These are phyloP conservation scores for Canavalia gladiata DNA, from an alignment of 306 rosid species.

Conservation along the genomic window DNA sequence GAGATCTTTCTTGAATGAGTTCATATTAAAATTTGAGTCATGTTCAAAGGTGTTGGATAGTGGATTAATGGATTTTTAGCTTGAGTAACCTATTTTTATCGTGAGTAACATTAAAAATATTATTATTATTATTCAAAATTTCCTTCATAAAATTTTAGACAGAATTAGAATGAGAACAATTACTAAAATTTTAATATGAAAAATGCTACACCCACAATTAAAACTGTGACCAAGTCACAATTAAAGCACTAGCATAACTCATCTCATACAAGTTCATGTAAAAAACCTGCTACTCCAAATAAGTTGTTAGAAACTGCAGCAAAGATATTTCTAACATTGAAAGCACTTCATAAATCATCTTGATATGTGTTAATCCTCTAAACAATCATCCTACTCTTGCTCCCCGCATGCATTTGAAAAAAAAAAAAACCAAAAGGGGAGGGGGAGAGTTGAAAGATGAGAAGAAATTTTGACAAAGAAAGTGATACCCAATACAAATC, in stretches of 20 bases:
- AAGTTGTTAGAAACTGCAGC: neutral
- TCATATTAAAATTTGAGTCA: too few species aligned
- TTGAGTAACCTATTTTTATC: too few species aligned
- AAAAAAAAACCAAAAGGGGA: neutral
- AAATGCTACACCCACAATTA: too few species aligned
- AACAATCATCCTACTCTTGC: slow-evolving; percentile 44
- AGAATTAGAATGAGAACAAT: too few species aligned
- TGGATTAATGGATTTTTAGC: too few species aligned
- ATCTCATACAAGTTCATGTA: neutral
- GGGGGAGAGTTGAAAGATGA: slow-evolving; percentile 15
- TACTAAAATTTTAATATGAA: too few species aligned
- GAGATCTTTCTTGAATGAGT: too few species aligned
- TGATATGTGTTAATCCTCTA: slow-evolving; percentile 39
- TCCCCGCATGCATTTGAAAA: slow-evolving; percentile 24
- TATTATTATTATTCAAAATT: too few species aligned
- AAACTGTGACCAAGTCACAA: too few species aligned
- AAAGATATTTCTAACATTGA: neutral
- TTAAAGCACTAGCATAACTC: neutral
- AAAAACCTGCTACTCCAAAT: neutral
- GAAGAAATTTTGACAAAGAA: slow-evolving; percentile 46
- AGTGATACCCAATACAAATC: slow-evolving; percentile 22
- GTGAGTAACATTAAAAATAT: too few species aligned
- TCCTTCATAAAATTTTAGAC: too few species aligned
- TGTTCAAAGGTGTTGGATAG: too few species aligned
- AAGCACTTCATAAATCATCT: slow-evolving; percentile 41